Conservation (phyloP, 2,329 filamentous ascomycete species). For the Trichophyton equinum region DNA sequence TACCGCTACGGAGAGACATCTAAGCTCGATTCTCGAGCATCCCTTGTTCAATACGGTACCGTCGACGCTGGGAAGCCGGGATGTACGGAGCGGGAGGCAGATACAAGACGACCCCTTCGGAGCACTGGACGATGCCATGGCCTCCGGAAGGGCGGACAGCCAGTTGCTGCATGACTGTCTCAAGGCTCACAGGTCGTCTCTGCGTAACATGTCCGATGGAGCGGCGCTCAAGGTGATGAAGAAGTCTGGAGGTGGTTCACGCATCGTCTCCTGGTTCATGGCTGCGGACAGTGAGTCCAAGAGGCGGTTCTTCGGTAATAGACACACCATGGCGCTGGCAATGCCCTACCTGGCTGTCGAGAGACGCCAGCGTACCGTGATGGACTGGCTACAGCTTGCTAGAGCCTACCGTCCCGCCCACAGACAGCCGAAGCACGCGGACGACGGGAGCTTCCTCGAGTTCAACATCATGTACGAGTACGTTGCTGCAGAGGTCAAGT, state of each 20-base stretch:
- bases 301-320: conserved; percentile 22
- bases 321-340: conserved; percentile 16
- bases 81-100: conserved; percentile 4
- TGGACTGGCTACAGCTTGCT: conserved; percentile 27
- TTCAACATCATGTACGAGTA: conserved; percentile 21
- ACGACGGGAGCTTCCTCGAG: conserved; percentile 7
- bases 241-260: conserved; percentile 23
- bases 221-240: conserved; percentile 21
- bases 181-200: conserved; percentile 23
- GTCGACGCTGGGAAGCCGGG: conserved; percentile 12
- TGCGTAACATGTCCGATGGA: conserved; percentile 6
- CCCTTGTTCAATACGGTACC: conserved; percentile 32
- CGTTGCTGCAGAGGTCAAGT: conserved; percentile 23
- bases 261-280: conserved; percentile 30
- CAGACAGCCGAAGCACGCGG: conserved; percentile 8
- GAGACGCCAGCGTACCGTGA: conserved; percentile 22
- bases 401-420: conserved; percentile 16
- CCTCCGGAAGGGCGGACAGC: conserved; percentile 25
- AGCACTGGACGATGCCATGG: conserved; percentile 28
- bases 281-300: conserved; percentile 24
- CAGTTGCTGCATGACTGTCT: conserved; percentile 21
- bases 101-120: conserved; percentile 22
- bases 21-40: conserved; percentile 29
- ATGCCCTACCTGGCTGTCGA: conserved; percentile 32
- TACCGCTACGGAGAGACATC: conserved; percentile 25